Evolutionary conservation across 202 grass and related monocot species (phyloP), one percentile per base, ranked within the genome.

Genomic region (Dendrocalamus latiflorus): DNA sequence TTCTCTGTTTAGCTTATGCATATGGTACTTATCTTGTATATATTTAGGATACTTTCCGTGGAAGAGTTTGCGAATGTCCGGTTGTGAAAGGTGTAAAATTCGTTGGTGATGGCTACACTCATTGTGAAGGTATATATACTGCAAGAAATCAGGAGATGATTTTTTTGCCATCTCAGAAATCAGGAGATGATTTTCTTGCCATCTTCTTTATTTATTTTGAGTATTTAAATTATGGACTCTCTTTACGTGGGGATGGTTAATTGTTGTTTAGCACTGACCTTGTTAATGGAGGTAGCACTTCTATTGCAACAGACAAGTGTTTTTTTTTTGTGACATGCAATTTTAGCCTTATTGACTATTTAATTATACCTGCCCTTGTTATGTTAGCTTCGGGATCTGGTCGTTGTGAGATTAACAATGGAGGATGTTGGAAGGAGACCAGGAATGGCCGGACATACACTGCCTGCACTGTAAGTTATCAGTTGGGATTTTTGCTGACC

Each of bases 31-130:
- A 47, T 42, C 76, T 64, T 44, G 37, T 84, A 55, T 82, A 83
- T 61, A 54, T 74, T 43, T 18, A 98, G 95, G 95, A 98, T 81
- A 98, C 95, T 56, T 98, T 93, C 69, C 92, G 87, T 70, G 95
- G 95, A 59, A 93, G 92, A 90, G 86, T 98, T 79, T 98, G 95
- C 26, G 85, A 93, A 17, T 98, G 95, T 53, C 92, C 92, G 36
- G 38, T 90, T 88, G 84, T 90, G 76, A 82, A 94, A 82, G 90
- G 95, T 49, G 95, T 98, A 36, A 90, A 88, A 73, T 98, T 95
- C 24, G 85, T 95, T 84, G 95, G 95, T 77, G 95, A 95, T 89
- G 95, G 90, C 54, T 98, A 98, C 70, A 95, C 76, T 43, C 92
- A 98, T 4, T 98, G 92, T 88, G 85, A 98, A 95, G 95, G 95